phyloP scores from a whole-genome alignment of 1,139 yeast species.

The Lodderomyces metapsilosis region DNA sequence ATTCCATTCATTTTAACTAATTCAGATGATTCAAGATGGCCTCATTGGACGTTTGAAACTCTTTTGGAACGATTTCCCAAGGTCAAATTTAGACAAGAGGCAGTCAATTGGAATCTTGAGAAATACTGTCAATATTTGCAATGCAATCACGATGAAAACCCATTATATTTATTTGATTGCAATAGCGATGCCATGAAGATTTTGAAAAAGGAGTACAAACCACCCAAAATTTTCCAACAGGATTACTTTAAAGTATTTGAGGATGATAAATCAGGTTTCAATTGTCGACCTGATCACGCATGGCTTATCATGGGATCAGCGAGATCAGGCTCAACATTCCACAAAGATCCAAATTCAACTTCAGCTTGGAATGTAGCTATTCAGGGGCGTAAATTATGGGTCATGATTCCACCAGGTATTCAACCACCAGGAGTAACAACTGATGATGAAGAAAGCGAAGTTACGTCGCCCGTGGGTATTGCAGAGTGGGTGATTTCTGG shows the following conservation, averaged over 20 bases:
- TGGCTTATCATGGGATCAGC: conserved; percentile 87
- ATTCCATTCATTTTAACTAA: conserved; percentile 68
- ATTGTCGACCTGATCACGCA: conserved; percentile 81
- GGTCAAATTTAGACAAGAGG: conserved; percentile 75
- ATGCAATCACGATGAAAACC: conserved; percentile 72
- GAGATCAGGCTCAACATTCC: conserved; percentile 85
- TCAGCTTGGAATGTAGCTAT: conserved; percentile 88
- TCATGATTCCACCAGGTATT: conserved; percentile 76
- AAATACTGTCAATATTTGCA: conserved; percentile 62
- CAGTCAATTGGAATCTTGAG: conserved; percentile 73
- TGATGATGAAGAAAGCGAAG: conserved; percentile 77
- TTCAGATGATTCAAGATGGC: conserved; percentile 50
- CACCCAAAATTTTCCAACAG: conserved; percentile 51
- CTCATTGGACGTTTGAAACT: conserved; percentile 58
- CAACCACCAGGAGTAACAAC: conserved; percentile 87
- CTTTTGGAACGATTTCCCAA: conserved; percentile 55
- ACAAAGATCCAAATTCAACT: conserved; percentile 88
- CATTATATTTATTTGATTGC: conserved; percentile 84
- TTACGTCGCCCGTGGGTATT: conserved; percentile 85
- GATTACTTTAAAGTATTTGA: conserved; percentile 51
- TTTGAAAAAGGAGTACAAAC: conserved; percentile 51
- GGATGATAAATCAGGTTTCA: conserved; percentile 16
- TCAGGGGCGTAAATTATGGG: conserved; percentile 78
- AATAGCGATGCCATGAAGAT: conserved; percentile 60
- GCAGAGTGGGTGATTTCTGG: conserved; percentile 91